phyloP scores from a whole-genome alignment of 2,329 filamentous ascomycete species.

The Keithomyces neogunnii region DNA sequence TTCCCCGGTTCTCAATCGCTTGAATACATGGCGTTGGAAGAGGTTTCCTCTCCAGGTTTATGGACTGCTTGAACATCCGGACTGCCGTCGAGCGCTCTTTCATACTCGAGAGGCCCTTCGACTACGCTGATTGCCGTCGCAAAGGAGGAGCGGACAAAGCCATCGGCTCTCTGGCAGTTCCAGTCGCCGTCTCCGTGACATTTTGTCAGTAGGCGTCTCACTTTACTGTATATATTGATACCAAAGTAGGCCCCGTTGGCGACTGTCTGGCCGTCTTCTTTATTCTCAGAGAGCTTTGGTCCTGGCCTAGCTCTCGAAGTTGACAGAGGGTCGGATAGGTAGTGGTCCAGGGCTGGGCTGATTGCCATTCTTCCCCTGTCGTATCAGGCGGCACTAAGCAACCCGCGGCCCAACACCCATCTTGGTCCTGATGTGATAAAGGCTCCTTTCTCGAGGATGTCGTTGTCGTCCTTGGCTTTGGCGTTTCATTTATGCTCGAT shows the following conservation, averaged over 20 bases:
- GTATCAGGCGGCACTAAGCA: neutral
- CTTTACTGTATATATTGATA: constrained; percentile 6
- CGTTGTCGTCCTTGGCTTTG: too few relatives aligned
- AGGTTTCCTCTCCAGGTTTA: constrained; percentile 9
- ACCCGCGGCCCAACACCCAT: neutral
- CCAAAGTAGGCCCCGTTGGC: constrained; percentile 9
- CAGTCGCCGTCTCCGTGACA: constrained; percentile 8
- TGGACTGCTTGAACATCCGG: constrained; percentile 1
- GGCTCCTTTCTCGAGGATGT: neutral
- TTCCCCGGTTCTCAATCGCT: constrained; percentile 3
- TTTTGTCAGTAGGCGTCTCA: constrained; percentile 7
- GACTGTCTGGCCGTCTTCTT: constrained; percentile 6
- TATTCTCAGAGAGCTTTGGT: neutral
- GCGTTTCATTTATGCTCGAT: too few relatives aligned
- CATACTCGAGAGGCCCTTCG: constrained; percentile 8
- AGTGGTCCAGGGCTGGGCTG: neutral
- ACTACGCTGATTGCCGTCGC: constrained; percentile 8
- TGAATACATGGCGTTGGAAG: constrained; percentile 6
- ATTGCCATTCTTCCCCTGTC: neutral
- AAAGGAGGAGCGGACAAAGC: constrained; percentile 7
- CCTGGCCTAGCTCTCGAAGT: neutral
- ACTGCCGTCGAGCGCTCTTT: constrained; percentile 3
- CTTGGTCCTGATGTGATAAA: neutral
- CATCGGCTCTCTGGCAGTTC: constrained; percentile 8
- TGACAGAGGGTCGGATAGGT: neutral